These are phyloP conservation scores for Raffaelea albimanens DNA, from an alignment of 2,329 filamentous ascomycete genomes.

Conservation along the genomic window DNA sequence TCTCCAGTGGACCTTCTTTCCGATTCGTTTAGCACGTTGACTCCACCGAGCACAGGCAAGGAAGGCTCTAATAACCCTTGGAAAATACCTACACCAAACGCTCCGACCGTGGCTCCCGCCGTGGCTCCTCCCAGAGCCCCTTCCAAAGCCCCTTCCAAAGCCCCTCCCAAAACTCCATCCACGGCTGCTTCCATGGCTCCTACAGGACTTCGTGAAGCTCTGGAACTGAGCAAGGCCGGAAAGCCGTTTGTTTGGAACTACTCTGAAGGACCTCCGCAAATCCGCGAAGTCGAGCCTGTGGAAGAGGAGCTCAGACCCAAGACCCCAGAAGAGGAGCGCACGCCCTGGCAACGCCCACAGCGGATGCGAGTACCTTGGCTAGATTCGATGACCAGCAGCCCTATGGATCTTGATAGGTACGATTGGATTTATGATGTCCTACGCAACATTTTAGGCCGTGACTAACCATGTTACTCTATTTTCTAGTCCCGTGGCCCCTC, in stretches of 20 bases:
- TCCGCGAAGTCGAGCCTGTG: background rate
- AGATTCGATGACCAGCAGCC: background rate
- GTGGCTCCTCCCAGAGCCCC: too few species aligned
- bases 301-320: background rate
- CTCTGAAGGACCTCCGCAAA: background rate
- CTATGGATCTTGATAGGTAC: background rate
- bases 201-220: background rate
- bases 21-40: too few species aligned
- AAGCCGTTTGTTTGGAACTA: slow-evolving; percentile 6
- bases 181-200: background rate
- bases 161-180: too few species aligned
- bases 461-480: background rate
- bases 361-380: background rate
- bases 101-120: too few species aligned
- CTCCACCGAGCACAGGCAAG: too few species aligned
- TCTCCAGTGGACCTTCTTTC: too few species aligned
- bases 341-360: background rate
- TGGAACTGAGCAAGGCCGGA: slow-evolving; percentile 5
- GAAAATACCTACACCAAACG: too few species aligned
- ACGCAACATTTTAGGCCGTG: background rate
- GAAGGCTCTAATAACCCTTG: too few species aligned
- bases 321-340: background rate
- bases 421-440: too few species aligned
- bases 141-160: too few species aligned
- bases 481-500: too few species aligned